Evolutionary conservation across 2,329 filamentous ascomycete species (phyloP).

Genomic region (Ophiocordyceps unilateralis): DNA sequence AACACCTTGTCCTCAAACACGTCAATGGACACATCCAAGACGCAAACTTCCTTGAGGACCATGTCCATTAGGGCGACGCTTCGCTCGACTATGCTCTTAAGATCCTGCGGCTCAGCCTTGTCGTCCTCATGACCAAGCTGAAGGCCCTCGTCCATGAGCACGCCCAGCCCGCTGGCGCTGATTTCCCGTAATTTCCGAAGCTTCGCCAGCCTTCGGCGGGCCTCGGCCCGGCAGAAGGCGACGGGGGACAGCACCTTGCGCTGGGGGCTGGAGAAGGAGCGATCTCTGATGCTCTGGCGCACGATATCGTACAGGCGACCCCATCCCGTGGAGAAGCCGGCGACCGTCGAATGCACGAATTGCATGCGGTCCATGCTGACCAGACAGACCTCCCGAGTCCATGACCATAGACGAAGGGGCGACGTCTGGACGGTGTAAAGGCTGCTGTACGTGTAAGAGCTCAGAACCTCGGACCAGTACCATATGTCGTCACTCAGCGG

Average conservation of each 20-base stretch:
- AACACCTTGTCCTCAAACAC: constrained; percentile 53
- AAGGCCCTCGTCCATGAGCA: constrained; percentile 74
- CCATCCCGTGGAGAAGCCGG: constrained; percentile 35
- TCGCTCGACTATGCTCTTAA: constrained; percentile 59
- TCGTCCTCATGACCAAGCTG: constrained; percentile 47
- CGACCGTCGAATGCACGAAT: constrained; percentile 17
- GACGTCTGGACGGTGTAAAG: constrained; percentile 78
- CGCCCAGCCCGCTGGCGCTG: constrained; percentile 71
- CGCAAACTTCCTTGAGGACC: constrained; percentile 55
- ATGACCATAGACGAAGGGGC: constrained; percentile 56
- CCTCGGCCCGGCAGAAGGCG: constrained; percentile 56
- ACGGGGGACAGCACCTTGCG: constrained; percentile 62
- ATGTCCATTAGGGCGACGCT: constrained; percentile 77
- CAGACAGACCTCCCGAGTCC: constrained; percentile 51
- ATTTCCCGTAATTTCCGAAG: constrained; percentile 60
- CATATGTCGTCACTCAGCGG: constrained; percentile 73
- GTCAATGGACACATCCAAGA: constrained; percentile 41
- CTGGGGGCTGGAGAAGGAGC: constrained; percentile 54
- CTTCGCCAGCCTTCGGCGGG: constrained; percentile 52
- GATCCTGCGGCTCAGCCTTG: constrained; percentile 32
- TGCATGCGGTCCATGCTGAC: constrained; percentile 35
- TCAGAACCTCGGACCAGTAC: constrained; percentile 87
- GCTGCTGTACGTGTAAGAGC: constrained; percentile 60
- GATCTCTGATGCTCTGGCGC: constrained; percentile 54
- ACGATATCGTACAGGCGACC: constrained; percentile 67